Evolutionary conservation across 2,329 filamentous ascomycete species (phyloP).

Genomic region (Blastomyces silverae): DNA sequence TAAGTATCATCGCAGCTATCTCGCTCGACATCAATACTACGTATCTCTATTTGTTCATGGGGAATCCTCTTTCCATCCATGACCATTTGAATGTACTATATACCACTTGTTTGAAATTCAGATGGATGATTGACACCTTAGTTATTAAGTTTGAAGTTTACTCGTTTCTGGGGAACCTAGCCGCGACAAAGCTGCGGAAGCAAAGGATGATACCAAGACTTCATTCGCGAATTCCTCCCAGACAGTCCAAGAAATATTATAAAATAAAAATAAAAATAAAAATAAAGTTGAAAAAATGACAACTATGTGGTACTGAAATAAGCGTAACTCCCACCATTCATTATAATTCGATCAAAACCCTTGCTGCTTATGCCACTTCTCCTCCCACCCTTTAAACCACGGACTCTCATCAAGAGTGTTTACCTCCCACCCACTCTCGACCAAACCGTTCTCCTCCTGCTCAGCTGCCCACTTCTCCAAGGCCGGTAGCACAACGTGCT

Average conservation of each 20-base stretch:
- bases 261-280: not conserved
- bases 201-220: not conserved
- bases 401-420: slow-evolving; percentile 67
- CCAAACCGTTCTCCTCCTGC: slow-evolving; percentile 57
- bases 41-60: not conserved
- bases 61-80: not conserved
- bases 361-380: slow-evolving; percentile 62
- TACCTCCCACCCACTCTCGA: slow-evolving; percentile 58
- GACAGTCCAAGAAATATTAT: not conserved
- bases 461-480: slow-evolving; percentile 58
- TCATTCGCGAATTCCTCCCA: not conserved
- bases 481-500: slow-evolving; percentile 62
- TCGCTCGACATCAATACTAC: not conserved
- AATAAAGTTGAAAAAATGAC: too few species aligned
- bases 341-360: slow-evolving; percentile 44
- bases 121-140: not conserved
- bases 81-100: not conserved
- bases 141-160: not conserved
- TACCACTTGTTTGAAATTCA: not conserved
- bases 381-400: slow-evolving; percentile 69
- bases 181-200: not conserved
- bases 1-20: not conserved
- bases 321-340: not conserved
- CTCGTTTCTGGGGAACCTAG: not conserved
- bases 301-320: not conserved